A percentile compares a stretch with the other conserved stretches of the same genome.
These are phyloP conservation scores for Plasmodium malariae DNA, from an alignment of 169 alveolate species.

Conservation along the genomic window DNA sequence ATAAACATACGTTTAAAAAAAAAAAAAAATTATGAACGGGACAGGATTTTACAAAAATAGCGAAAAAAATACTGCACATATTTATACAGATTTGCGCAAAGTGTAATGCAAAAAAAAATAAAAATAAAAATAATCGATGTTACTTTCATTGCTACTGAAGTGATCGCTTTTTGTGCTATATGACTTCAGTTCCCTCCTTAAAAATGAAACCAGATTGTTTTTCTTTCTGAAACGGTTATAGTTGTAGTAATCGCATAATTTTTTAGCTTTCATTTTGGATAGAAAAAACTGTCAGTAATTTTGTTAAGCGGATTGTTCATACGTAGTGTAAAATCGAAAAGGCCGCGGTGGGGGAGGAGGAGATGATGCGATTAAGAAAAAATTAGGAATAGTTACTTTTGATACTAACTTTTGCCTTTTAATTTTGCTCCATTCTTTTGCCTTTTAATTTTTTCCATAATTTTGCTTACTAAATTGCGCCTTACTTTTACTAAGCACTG, in stretches of 20 bases:
- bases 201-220: constrained; percentile 2
- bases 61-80: not conserved
- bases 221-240: not conserved
- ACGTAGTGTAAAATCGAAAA: too few relatives aligned
- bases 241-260: constrained; percentile 2
- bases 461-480: too few relatives aligned
- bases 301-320: too few relatives aligned
- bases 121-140: not conserved
- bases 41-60: not conserved
- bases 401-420: too few relatives aligned
- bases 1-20: not conserved
- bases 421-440: too few relatives aligned
- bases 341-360: too few relatives aligned
- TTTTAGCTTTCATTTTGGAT: constrained; percentile 1
- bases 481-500: too few relatives aligned
- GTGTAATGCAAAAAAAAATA: not conserved
- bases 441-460: too few relatives aligned
- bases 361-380: too few relatives aligned
- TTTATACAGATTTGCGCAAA: not conserved
- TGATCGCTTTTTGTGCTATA: constrained; percentile 8
- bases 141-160: constrained; percentile 27
- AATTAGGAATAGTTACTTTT: too few relatives aligned
- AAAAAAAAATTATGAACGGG: constrained; percentile 11
- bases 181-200: not conserved
- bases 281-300: not conserved